Percentiles rank a stretch among this genome's conserved stretches.
Conservation (phyloP, 2,329 filamentous ascomycete genomes). For the Ceratocystis huliohia region DNA sequence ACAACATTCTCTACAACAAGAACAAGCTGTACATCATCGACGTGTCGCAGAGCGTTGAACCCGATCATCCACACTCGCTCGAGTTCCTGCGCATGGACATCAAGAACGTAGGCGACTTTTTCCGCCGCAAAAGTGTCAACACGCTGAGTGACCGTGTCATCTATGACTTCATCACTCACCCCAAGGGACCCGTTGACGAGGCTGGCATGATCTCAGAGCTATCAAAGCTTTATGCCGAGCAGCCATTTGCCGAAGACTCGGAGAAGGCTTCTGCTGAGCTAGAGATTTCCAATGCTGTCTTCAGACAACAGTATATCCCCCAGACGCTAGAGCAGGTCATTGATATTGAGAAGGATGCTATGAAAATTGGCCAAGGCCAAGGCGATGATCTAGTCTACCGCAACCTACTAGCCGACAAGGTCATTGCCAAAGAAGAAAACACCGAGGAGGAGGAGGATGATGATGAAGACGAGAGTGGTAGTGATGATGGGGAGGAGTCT, state of each 20-base stretch:
- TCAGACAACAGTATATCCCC: slow-evolving; percentile 91
- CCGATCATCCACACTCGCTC: slow-evolving; percentile 81
- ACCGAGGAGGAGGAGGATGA: slow-evolving; percentile 31
- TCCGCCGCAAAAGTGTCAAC: slow-evolving; percentile 72
- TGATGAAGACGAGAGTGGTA: slow-evolving; percentile 28
- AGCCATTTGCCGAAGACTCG: slow-evolving; percentile 37
- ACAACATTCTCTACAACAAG: slow-evolving; percentile 88
- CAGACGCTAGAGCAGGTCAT: slow-evolving; percentile 94
- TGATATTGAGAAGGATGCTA: slow-evolving; percentile 82
- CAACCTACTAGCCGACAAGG: slow-evolving; percentile 63
- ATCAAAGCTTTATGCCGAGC: slow-evolving; percentile 52
- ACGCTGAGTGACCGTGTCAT: slow-evolving; percentile 64
- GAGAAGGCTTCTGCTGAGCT: slow-evolving; percentile 43
- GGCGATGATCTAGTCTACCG: slow-evolving; percentile 73
- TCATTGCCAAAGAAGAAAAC: slow-evolving; percentile 31
- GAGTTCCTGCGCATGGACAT: slow-evolving; percentile 98
- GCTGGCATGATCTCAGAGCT: slow-evolving; percentile 49
- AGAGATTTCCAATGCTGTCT: slow-evolving; percentile 80
- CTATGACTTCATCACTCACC: slow-evolving; percentile 67
- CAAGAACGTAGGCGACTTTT: slow-evolving; percentile 92
- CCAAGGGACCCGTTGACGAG: slow-evolving; percentile 47
- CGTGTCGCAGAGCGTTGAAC: slow-evolving; percentile 93
- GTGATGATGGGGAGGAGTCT: slow-evolving; percentile 29
- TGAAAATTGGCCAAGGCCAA: slow-evolving; percentile 59
- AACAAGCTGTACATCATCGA: slow-evolving; percentile 84